Percentiles rank a stretch among this genome's conserved stretches.
Conservation (phyloP, 2,329 filamentous ascomycete species). For the Colletotrichum orbiculare region DNA sequence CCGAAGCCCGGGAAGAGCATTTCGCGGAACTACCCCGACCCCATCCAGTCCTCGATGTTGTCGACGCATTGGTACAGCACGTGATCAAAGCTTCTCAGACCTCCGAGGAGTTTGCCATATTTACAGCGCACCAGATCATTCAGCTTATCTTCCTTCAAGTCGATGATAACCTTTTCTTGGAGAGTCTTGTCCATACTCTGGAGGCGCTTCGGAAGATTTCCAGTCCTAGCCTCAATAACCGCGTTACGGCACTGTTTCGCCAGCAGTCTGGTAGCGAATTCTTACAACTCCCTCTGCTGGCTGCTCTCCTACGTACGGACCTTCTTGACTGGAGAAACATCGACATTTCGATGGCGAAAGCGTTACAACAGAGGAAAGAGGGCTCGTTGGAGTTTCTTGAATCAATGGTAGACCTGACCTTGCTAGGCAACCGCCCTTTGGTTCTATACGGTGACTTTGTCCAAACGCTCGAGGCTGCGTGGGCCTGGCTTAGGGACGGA, state of each 20-base stretch:
- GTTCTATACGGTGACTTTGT: constrained; percentile 89
- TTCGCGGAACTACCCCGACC: constrained; percentile 68
- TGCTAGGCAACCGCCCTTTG: constrained; percentile 81
- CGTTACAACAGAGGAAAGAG: constrained; percentile 76
- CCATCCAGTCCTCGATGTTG: constrained; percentile 69
- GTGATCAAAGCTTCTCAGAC: constrained; percentile 72
- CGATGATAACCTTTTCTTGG: constrained; percentile 67
- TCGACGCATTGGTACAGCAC: constrained; percentile 70
- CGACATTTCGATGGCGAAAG: constrained; percentile 78
- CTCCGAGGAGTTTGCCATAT: constrained; percentile 69
- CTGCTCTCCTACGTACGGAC: constrained; percentile 68
- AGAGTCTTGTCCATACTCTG: constrained; percentile 71
- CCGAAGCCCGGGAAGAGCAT: constrained; percentile 67
- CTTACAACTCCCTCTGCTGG: constrained; percentile 67
- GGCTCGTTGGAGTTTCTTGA: constrained; percentile 83
- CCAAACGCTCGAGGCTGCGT: constrained; percentile 82
- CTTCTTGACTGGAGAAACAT: constrained; percentile 73
- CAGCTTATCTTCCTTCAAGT: constrained; percentile 65
- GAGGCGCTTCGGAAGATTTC: constrained; percentile 70
- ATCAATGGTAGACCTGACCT: constrained; percentile 79
- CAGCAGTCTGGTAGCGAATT: constrained; percentile 67
- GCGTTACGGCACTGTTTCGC: constrained; percentile 66
- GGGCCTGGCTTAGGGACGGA: constrained; percentile 83
- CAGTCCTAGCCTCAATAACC: constrained; percentile 63
- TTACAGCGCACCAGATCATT: constrained; percentile 70